Evolutionary conservation across 768 basidiomycete species (phyloP).

Genomic region (Lactarius hatsudake): DNA sequence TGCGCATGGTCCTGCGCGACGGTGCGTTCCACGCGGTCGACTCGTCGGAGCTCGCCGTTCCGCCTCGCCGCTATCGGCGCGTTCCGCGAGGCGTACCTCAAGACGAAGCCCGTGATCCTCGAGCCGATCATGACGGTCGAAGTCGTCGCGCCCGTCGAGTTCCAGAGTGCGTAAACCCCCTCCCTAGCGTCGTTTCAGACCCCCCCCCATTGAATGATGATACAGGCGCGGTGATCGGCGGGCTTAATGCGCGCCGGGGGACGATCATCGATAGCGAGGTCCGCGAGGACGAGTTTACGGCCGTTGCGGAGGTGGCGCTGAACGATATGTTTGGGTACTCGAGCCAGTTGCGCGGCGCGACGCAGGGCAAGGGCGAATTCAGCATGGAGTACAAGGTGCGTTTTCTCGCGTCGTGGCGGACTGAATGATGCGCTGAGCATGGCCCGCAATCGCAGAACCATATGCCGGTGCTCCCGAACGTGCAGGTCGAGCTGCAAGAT

Average conservation of each 20-base stretch:
- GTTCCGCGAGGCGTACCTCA: slow-evolving; percentile 84
- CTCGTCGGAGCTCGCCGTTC: slow-evolving; percentile 97
- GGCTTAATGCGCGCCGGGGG: slow-evolving; percentile 87
- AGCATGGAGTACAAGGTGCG: slow-evolving; percentile 76
- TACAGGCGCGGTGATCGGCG: slow-evolving; percentile 84
- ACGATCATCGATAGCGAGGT: slow-evolving; percentile 96
- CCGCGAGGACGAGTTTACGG: slow-evolving; percentile 94
- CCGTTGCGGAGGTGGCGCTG: slow-evolving; percentile 85
- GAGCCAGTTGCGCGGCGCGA: slow-evolving; percentile 85
- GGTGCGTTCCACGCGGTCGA: slow-evolving; percentile 92
- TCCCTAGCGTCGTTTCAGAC: neutral
- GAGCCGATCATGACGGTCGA: slow-evolving; percentile 99
- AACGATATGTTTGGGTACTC: slow-evolving; percentile 99
- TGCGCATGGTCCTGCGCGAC: slow-evolving; percentile 84
- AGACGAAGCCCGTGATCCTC: slow-evolving; percentile 75
- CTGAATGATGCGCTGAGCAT: slow-evolving; percentile 12
- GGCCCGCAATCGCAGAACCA: slow-evolving; percentile 52
- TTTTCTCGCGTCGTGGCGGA: slow-evolving; percentile 17
- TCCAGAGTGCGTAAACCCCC: slow-evolving; percentile 63
- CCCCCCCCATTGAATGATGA: neutral
- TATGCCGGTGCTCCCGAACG: slow-evolving; percentile 75
- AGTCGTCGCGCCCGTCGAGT: slow-evolving; percentile 92
- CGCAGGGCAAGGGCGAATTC: slow-evolving; percentile 95
- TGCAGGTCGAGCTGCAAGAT: slow-evolving; percentile 88
- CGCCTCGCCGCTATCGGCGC: slow-evolving; percentile 86